A percentile compares a stretch with the other conserved stretches of the same genome.
Conservation (phyloP, 1,284 basidiomycete genomes). For the Polyporus tsugae region DNA sequence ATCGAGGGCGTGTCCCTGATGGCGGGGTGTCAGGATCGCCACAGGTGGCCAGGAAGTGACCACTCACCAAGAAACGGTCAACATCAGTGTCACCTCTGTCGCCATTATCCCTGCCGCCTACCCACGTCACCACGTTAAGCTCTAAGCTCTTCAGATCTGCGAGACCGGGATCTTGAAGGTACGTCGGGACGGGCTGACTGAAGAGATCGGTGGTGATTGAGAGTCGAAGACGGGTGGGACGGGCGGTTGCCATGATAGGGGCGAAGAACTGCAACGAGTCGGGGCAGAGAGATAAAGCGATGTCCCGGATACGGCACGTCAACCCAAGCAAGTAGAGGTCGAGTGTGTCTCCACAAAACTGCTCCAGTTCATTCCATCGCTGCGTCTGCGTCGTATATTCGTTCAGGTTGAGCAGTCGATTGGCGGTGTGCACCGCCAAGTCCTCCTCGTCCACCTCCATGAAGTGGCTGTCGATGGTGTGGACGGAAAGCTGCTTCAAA, state of each 20-base stretch:
- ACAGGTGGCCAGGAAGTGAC: neutral
- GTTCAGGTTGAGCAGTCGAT: conserved; percentile 6
- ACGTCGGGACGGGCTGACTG: conserved; percentile 5
- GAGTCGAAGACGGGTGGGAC: conserved; percentile 6
- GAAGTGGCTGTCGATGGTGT: conserved; percentile 12
- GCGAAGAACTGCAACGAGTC: conserved; percentile 10
- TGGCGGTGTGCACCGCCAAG: neutral
- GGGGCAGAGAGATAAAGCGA: neutral
- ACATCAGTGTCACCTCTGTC: neutral
- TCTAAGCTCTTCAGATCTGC: conserved; percentile 2
- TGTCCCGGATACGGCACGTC: conserved; percentile 11
- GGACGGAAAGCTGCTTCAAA: conserved; percentile 7
- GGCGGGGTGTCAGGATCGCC: neutral
- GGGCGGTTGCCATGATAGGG: conserved; percentile 1
- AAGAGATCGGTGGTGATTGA: neutral
- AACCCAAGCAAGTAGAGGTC: conserved; percentile 24
- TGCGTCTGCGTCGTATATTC: neutral
- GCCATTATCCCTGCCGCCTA: neutral
- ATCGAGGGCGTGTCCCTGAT: neutral
- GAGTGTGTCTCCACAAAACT: conserved; percentile 6
- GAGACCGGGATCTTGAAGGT: conserved; percentile 5
- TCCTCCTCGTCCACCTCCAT: conserved; percentile 9
- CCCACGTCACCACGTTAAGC: neutral
- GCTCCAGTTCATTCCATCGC: conserved; percentile 15
- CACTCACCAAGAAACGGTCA: neutral